Percentiles rank a stretch among this genome's conserved stretches.
Conservation (phyloP, 1,284 basidiomycete genomes). For the Crucibulum cyathiforme region DNA sequence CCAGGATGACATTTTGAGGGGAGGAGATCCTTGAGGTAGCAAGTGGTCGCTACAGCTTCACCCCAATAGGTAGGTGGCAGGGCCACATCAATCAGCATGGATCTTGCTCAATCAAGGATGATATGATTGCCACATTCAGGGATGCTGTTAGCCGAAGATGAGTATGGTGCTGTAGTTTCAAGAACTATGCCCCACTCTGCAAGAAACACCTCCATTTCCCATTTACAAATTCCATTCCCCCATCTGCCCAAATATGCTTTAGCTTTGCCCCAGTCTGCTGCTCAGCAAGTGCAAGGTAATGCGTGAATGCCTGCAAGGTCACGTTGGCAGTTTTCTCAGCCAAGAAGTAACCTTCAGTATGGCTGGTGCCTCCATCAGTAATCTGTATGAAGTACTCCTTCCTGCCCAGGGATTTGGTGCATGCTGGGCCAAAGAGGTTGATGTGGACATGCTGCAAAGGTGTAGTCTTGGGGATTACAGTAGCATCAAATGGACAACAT, state of each 20-base stretch:
- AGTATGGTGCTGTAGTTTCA: constrained; percentile 36
- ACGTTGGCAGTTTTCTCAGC: neutral
- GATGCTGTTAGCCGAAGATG: constrained; percentile 41
- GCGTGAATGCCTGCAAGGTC: constrained; percentile 10
- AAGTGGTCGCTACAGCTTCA: neutral
- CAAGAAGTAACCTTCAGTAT: neutral
- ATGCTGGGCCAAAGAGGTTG: constrained; percentile 24
- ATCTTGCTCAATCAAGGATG: neutral
- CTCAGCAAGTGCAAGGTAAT: constrained; percentile 17
- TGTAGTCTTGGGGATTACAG: constrained; percentile 6
- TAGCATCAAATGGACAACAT: constrained; percentile 17
- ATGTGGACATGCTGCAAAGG: constrained; percentile 17
- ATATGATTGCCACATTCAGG: constrained; percentile 41
- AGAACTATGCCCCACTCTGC: constrained; percentile 11
- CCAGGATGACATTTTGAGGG: neutral
- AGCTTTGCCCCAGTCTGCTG: constrained; percentile 23
- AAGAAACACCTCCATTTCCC: constrained; percentile 3
- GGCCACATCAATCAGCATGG: neutral
- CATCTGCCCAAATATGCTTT: constrained; percentile 16
- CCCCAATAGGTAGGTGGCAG: neutral
- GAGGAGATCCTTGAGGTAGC: neutral
- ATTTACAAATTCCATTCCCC: constrained; percentile 14
- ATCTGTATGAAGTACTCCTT: constrained; percentile 13
- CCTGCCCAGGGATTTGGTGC: constrained; percentile 13
- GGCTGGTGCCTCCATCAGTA: constrained; percentile 11